Evolutionary conservation across 306 rosid genomes (phyloP).

Genomic region (Leucaena leucocephala): DNA sequence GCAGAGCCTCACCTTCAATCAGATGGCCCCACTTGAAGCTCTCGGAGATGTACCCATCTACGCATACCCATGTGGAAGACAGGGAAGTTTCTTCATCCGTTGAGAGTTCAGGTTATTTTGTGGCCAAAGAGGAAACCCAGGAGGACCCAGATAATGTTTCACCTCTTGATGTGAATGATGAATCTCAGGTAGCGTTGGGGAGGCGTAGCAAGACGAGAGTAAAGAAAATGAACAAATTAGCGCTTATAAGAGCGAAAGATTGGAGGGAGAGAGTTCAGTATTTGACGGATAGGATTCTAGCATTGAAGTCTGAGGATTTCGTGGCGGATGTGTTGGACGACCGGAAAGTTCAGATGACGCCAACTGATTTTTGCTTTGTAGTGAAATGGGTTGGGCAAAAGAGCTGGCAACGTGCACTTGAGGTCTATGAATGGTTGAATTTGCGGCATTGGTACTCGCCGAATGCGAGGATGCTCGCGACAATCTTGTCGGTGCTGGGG

Average conservation of each 20-base stretch:
- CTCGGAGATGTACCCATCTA: slow-evolving; percentile 51
- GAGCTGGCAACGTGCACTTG: slow-evolving; percentile 85
- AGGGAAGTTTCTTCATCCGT: slow-evolving; percentile 32
- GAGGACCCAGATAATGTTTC: slow-evolving; percentile 21
- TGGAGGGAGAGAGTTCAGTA: slow-evolving; percentile 90
- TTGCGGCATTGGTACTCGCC: slow-evolving; percentile 86
- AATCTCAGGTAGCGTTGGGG: slow-evolving; percentile 51
- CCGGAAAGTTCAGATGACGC: slow-evolving; percentile 77
- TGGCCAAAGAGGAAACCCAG: slow-evolving; percentile 33
- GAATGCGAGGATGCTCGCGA: slow-evolving; percentile 87
- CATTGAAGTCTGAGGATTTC: slow-evolving; percentile 65
- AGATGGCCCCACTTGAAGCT: slow-evolving; percentile 79
- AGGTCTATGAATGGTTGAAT: slow-evolving; percentile 91
- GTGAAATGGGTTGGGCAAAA: slow-evolving; percentile 82
- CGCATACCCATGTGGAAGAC: slow-evolving; percentile 42
- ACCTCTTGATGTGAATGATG: slow-evolving; percentile 44
- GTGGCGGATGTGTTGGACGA: slow-evolving; percentile 88
- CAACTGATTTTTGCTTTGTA: slow-evolving; percentile 86
- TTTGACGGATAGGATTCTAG: slow-evolving; percentile 73
- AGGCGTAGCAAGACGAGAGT: slow-evolving; percentile 63
- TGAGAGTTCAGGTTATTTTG: slow-evolving; percentile 33
- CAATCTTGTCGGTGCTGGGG: slow-evolving; percentile 81
- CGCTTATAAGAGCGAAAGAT: slow-evolving; percentile 71
- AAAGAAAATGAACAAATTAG: slow-evolving; percentile 78
- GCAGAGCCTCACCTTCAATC: slow-evolving; percentile 89